phyloP scores from a whole-genome alignment of 441 rosid genomes.

The Pelargonium cotyledonis region DNA sequence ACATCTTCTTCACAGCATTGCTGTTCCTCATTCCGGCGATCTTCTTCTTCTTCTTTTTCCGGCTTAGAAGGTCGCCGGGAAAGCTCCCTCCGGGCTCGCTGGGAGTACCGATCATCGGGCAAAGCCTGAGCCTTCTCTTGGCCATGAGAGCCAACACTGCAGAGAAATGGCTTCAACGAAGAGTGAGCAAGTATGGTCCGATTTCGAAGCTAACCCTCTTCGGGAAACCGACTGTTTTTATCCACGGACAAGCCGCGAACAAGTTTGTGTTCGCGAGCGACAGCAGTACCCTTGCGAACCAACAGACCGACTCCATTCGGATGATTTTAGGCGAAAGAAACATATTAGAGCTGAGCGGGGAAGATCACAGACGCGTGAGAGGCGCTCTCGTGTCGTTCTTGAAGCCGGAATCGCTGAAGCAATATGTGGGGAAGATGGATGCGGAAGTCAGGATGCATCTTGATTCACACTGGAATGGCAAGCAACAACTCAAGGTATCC shows the following conservation, averaged over 20 bases:
- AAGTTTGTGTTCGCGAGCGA: slow-evolving; percentile 31
- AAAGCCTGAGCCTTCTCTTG: slow-evolving; percentile 21
- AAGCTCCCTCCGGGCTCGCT: slow-evolving; percentile 31
- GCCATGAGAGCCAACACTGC: slow-evolving; percentile 23
- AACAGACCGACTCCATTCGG: slow-evolving; percentile 23
- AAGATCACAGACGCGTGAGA: slow-evolving; percentile 33
- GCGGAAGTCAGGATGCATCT: slow-evolving; percentile 24
- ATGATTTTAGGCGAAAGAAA: slow-evolving; percentile 23
- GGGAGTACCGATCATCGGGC: slow-evolving; percentile 26
- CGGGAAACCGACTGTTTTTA: slow-evolving; percentile 26
- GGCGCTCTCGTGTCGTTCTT: slow-evolving; percentile 32
- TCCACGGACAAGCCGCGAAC: slow-evolving; percentile 38
- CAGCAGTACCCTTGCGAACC: slow-evolving; percentile 9
- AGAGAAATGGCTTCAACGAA: slow-evolving; percentile 28
- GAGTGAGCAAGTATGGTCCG: slow-evolving; percentile 27
- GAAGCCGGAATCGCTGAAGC: slow-evolving; percentile 33
- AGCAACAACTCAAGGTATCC: slow-evolving; percentile 19
- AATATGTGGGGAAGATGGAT: slow-evolving; percentile 30
- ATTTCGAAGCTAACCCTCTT: slow-evolving; percentile 30
- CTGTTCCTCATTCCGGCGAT: not conserved
- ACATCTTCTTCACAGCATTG: not conserved
- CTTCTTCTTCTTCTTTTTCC: not conserved
- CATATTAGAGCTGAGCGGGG: slow-evolving; percentile 26
- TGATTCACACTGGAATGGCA: slow-evolving; percentile 26
- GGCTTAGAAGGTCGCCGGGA: not conserved